phyloP scores from a whole-genome alignment of 306 rosid species.

The Citrullus amarus region DNA sequence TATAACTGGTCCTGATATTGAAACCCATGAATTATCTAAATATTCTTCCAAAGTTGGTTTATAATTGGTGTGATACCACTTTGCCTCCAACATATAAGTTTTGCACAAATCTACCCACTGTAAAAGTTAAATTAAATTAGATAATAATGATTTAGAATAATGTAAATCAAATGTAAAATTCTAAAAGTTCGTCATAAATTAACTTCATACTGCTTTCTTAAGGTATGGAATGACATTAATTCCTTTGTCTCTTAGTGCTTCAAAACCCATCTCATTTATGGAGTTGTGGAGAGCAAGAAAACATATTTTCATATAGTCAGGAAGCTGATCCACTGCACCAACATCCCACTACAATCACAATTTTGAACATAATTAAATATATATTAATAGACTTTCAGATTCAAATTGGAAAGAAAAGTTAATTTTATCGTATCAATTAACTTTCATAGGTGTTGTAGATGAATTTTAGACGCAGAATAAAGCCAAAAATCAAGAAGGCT shows the following conservation, averaged over 20 bases:
- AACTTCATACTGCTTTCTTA: conserved; percentile 1
- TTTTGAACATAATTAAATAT: neutral
- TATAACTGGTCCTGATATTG: neutral
- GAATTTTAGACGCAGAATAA: no score
- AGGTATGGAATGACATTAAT: neutral
- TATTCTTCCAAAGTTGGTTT: neutral
- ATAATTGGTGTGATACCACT: neutral
- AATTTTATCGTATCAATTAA: no score
- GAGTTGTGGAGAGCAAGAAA: neutral
- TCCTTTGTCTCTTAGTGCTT: neutral
- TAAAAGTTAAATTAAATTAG: neutral
- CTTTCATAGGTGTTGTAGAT: no score
- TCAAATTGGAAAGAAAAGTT: no score
- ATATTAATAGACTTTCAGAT: neutral
- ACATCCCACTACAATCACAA: conserved; percentile 10
- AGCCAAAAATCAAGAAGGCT: no score
- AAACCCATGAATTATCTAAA: neutral
- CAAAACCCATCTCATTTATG: neutral
- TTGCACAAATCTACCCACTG: neutral
- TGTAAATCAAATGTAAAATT: neutral
- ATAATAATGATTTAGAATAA: neutral
- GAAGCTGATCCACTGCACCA: conserved; percentile 7
- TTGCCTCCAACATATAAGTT: neutral
- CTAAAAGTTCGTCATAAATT: neutral
- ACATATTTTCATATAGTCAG: neutral